A percentile compares a stretch with the other conserved stretches of the same genome.
phyloP scores from a whole-genome alignment of 2,329 filamentous ascomycete species.

The Apiospora rasikravindrae region DNA sequence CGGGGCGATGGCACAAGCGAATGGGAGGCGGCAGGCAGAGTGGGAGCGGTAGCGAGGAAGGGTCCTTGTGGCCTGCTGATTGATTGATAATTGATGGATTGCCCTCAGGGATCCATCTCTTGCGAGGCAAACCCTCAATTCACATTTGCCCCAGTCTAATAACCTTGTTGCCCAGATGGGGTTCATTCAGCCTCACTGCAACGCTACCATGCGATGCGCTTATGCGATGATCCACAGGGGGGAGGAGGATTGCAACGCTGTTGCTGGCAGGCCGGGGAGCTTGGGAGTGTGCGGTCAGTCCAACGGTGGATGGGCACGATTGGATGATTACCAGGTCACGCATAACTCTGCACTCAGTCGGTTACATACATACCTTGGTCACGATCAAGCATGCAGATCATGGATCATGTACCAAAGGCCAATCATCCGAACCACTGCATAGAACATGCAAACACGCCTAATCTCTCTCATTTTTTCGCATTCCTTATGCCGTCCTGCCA shows the following conservation, averaged over 20 bases:
- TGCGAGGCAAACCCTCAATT: neutral
- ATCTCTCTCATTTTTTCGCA: neutral
- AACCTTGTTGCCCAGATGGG: constrained; percentile 11
- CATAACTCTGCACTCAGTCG: no score
- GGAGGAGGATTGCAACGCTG: neutral
- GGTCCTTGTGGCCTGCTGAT: neutral
- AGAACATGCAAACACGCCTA: neutral
- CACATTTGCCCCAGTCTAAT: neutral
- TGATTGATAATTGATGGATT: constrained; percentile 11
- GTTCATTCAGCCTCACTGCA: constrained; percentile 18
- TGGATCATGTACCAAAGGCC: no score
- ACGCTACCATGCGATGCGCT: constrained; percentile 14
- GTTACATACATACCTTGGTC: neutral
- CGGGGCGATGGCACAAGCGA: neutral
- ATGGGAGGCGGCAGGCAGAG: neutral
- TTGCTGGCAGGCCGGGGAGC: neutral
- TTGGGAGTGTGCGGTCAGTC: neutral
- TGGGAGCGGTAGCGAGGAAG: neutral
- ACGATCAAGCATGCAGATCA: neutral
- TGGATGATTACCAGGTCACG: neutral
- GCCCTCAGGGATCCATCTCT: constrained; percentile 5
- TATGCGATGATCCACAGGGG: constrained; percentile 7
- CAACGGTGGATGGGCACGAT: neutral
- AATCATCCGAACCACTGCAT: no score
- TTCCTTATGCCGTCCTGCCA: neutral